phyloP scores from a whole-genome alignment of 2,329 filamentous ascomycete genomes.

The Phaeosphaeria sp. region DNA sequence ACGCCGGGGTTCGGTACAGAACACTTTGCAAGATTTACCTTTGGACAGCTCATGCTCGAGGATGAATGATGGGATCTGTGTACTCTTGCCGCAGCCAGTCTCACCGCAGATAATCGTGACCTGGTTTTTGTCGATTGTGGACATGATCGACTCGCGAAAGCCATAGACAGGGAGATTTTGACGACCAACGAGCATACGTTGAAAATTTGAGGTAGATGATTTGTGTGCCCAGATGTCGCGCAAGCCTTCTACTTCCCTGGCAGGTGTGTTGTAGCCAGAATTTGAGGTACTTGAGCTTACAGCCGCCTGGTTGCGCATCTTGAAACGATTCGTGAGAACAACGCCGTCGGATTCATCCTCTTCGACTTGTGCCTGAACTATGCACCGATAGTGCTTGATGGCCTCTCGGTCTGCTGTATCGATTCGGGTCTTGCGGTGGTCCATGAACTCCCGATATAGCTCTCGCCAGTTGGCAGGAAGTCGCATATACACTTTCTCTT shows the following conservation, averaged over 20 bases:
- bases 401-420: slow-evolving; percentile 73
- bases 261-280: slow-evolving; percentile 39
- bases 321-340: slow-evolving; percentile 78
- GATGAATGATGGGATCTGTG: slow-evolving; percentile 93
- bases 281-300: slow-evolving; percentile 33
- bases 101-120: slow-evolving; percentile 95
- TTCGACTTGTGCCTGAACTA: slow-evolving; percentile 73
- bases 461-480: slow-evolving; percentile 84
- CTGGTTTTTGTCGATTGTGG: slow-evolving; percentile 78
- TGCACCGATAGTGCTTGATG: slow-evolving; percentile 71
- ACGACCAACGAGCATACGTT: slow-evolving; percentile 78
- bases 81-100: slow-evolving; percentile 96
- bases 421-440: slow-evolving; percentile 70
- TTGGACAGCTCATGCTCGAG: slow-evolving; percentile 85
- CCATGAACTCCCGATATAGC: slow-evolving; percentile 80
- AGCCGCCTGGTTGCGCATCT: slow-evolving; percentile 49
- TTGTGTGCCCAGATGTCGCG: slow-evolving; percentile 61
- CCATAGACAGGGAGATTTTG: slow-evolving; percentile 88
- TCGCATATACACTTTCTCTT: slow-evolving; percentile 82
- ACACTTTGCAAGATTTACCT: slow-evolving; percentile 86
- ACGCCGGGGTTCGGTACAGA: slow-evolving; percentile 91
- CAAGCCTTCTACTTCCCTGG: slow-evolving; percentile 49
- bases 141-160: slow-evolving; percentile 79
- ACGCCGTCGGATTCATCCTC: slow-evolving; percentile 59
- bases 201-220: slow-evolving; percentile 63